phyloP scores from a whole-genome alignment of 257 asterid genomes.

The Solanum megistacrolobum region DNA sequence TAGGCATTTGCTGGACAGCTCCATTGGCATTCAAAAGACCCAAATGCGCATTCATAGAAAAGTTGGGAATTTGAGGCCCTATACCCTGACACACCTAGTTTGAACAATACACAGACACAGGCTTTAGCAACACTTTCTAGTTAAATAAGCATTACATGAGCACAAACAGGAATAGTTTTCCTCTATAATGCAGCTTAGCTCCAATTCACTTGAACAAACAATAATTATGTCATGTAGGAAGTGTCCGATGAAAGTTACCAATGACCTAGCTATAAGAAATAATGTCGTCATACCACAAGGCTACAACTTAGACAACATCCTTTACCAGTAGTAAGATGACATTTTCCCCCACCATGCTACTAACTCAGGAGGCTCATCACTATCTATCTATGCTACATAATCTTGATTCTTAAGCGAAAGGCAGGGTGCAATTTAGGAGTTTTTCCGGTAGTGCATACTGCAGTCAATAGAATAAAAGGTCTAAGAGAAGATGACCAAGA shows the following conservation, averaged over 20 bases:
- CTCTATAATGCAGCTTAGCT: not conserved
- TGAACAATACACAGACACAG: not conserved
- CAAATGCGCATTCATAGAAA: constrained; percentile 25
- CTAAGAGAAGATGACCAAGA: constrained; percentile 7
- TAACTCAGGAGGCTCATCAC: constrained; percentile 1
- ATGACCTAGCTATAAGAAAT: not conserved
- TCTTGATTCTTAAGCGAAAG: not conserved
- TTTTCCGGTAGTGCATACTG: not conserved
- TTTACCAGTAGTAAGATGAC: not conserved
- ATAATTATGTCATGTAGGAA: not conserved
- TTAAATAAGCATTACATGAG: not conserved
- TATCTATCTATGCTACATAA: constrained; percentile 3
- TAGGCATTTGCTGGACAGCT: constrained; percentile 24
- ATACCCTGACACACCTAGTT: not conserved
- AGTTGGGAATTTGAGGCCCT: constrained; percentile 29
- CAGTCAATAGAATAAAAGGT: not conserved
- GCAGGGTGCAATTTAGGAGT: not conserved
- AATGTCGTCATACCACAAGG: not conserved
- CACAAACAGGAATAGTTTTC: not conserved
- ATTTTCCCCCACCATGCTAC: not conserved
- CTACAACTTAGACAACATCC: not conserved
- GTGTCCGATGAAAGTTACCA: not conserved
- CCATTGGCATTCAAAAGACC: constrained; percentile 30
- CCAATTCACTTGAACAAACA: not conserved
- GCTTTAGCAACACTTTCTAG: constrained; percentile 11